Base-by-base conservation (phyloP, 2,329 filamentous ascomycete species). In the Boeremia lycopersici region DNA sequence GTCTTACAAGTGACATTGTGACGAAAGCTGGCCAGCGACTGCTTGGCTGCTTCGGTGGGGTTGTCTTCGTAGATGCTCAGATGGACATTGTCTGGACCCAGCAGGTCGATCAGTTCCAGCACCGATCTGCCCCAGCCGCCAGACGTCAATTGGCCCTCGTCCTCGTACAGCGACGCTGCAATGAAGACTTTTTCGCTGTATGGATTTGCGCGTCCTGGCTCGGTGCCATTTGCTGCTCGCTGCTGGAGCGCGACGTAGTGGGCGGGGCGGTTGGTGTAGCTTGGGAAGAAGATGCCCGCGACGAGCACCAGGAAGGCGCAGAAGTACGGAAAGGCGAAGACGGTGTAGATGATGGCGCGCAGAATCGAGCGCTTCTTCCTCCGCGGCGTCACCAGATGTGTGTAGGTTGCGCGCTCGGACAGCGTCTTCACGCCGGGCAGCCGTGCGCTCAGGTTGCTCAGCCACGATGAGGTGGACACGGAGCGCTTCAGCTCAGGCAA, bases 61-160 rank as follows among this genome's bases (percentile, higher is more conserved):
- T 89, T 85, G 64, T 89, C 89, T 68, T 90, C 89, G 70, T 90
- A 91, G 29, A 92, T 83, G 71, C 87, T 89, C 49, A 92, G 73
- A 67, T 86, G 89, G 2, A 88, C 85, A 64, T 90, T 89, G 31
- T 87, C 77, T 12, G 81, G 80, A 0, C 89, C 89, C 33, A 92
- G 77, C 28, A 89, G 70, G 43, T 89, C 78, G 29, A 91, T 81
- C 48, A 92, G 73, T 17, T 84, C 76, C 35, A 87, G 68, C 0
- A 92, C 69, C 23, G 81, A 79, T 55, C 80, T 70, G 0, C 86
- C 88, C 89, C 89, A 92, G 26, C 78, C 76, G 1, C 88, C 88
- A 6, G 79, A 75, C 0, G 87, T 82, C 17, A 91, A 75, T 2
- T 81, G 76, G 1, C 86, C 87, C 6, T 78, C 77, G 17, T 79